Conservation (phyloP, 2,329 filamentous ascomycete species). For the Apiospora saccharicola region DNA sequence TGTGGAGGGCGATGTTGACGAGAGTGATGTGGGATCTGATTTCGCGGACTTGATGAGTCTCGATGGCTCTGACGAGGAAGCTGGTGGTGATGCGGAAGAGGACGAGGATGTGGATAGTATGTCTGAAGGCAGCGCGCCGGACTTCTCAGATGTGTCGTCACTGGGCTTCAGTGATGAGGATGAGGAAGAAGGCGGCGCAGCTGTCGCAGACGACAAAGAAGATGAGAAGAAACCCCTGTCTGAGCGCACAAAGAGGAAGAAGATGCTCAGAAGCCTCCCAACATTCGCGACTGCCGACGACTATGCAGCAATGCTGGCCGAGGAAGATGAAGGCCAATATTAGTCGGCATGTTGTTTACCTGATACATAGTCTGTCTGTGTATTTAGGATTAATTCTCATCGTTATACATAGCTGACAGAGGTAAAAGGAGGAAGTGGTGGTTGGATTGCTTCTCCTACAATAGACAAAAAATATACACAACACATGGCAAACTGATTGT, state of each 20-base stretch:
- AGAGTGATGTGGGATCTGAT: constrained; percentile 51
- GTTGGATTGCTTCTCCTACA: not conserved
- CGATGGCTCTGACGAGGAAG: constrained; percentile 57
- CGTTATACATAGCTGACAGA: not conserved
- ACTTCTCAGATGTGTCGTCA: constrained; percentile 45
- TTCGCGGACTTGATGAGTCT: constrained; percentile 51
- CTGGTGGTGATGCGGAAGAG: constrained; percentile 54
- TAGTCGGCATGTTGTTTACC: not conserved
- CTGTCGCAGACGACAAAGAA: constrained; percentile 51
- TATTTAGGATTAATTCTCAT: not conserved
- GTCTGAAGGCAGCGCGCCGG: constrained; percentile 48
- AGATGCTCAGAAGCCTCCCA: constrained; percentile 87
- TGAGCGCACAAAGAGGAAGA: constrained; percentile 68
- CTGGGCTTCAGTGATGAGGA: constrained; percentile 49
- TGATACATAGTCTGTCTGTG: not conserved
- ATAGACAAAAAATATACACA: not conserved
- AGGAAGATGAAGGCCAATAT: constrained; percentile 65
- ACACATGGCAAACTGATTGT: not conserved
- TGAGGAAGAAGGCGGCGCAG: constrained; percentile 50
- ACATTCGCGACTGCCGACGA: constrained; percentile 94
- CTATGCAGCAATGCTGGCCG: constrained; percentile 84
- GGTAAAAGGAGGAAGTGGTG: not conserved
- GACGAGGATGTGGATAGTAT: constrained; percentile 50
- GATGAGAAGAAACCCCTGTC: constrained; percentile 50
- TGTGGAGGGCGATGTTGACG: constrained; percentile 70